Percentiles rank a stretch among this genome's conserved stretches.
Evolutionary conservation across 108 stramenopile genomes (phyloP).

Genomic region (Thalassiosira profunda): DNA sequence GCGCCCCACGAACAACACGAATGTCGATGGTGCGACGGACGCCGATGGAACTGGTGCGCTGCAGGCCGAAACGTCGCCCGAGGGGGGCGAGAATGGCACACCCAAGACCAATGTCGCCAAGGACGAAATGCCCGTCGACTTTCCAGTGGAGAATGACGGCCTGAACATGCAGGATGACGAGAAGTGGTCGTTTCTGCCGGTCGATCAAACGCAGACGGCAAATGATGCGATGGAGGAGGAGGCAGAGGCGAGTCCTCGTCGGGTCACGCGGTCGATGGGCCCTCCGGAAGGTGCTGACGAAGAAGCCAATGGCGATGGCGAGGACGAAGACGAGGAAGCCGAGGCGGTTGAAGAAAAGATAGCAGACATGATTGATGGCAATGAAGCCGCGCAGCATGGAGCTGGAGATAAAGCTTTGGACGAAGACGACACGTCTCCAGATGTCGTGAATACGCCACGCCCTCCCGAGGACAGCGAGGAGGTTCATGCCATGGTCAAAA

Average conservation of each 20-base stretch:
- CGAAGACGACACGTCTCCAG: no score
- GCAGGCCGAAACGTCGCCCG: neutral
- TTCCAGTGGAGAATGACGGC: neutral
- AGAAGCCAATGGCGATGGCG: constrained; percentile 12
- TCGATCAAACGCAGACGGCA: neutral
- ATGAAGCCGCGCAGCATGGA: no score
- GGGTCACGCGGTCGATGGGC: constrained; percentile 18
- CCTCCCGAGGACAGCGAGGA: neutral
- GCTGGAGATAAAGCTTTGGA: neutral
- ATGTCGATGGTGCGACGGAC: neutral
- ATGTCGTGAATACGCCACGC: no score
- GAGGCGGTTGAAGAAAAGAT: neutral
- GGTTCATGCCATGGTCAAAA: neutral
- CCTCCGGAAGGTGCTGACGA: constrained; percentile 58
- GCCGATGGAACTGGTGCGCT: neutral
- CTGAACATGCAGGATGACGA: constrained; percentile 32
- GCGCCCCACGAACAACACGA: neutral
- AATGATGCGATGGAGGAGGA: neutral
- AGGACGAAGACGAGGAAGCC: neutral
- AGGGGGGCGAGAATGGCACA: neutral
- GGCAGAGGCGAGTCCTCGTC: neutral
- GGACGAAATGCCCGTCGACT: neutral
- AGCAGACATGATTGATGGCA: neutral
- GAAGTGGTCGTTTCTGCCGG: constrained; percentile 30
- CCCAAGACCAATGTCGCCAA: neutral